These are phyloP conservation scores for Amaranthus tricolor DNA, from an alignment of 179 eudicot species.

Conservation along the genomic window DNA sequence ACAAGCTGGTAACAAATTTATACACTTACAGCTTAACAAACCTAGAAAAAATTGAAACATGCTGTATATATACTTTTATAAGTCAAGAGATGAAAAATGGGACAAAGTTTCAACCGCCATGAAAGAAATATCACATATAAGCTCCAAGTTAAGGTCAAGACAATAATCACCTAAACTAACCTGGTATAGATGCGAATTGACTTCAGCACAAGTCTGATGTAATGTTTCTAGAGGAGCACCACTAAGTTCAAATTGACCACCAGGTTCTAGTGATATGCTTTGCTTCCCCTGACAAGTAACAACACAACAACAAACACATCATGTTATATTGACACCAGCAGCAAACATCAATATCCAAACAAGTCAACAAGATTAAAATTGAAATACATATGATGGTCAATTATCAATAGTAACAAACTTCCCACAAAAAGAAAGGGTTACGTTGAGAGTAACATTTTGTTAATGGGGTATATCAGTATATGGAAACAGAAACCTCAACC, in stretches of 20 bases:
- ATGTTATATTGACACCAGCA: constrained; percentile 6
- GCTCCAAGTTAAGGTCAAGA: background rate
- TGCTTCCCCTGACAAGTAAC: constrained; percentile 63
- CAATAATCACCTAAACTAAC: constrained; percentile 32
- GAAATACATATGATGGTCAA: background rate
- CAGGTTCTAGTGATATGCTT: constrained; percentile 95
- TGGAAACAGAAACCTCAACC: background rate
- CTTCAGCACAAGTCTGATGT: constrained; percentile 99
- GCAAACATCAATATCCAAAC: constrained; percentile 15
- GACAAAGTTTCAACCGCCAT: background rate
- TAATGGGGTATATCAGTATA: background rate
- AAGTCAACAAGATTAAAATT: constrained; percentile 5
- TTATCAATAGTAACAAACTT: background rate
- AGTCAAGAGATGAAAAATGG: background rate
- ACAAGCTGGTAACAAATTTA: background rate
- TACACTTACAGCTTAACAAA: too few species aligned
- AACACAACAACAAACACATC: constrained; percentile 11
- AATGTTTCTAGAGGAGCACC: constrained; percentile 98
- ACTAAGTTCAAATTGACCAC: constrained; percentile 98
- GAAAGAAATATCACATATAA: background rate
- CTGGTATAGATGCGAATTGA: constrained; percentile 98
- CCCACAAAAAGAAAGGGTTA: background rate
- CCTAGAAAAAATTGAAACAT: background rate
- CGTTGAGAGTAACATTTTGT: background rate
- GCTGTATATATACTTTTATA: background rate